A percentile compares a stretch with the other conserved stretches of the same genome.
These are phyloP conservation scores for Crotalaria pallida DNA, from an alignment of 306 rosid genomes.

Conservation along the genomic window DNA sequence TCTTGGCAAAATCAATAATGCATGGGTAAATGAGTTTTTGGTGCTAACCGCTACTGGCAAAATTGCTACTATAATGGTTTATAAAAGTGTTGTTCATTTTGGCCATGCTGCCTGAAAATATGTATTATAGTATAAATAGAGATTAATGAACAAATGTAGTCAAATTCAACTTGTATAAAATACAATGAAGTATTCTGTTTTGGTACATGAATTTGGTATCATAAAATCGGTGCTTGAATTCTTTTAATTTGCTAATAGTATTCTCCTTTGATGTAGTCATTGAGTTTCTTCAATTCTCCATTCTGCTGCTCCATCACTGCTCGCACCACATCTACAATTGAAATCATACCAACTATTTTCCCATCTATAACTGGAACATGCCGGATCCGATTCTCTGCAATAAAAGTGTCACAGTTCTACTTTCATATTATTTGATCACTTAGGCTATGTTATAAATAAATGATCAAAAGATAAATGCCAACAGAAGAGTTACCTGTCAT, in stretches of 20 bases:
- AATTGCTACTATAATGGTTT: too few relatives aligned
- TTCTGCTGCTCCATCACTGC: conserved; percentile 77
- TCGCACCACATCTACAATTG: conserved; percentile 76
- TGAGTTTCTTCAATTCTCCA: conserved; percentile 68
- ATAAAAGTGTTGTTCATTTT: too few relatives aligned
- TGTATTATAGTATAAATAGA: too few relatives aligned
- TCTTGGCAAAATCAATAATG: too few relatives aligned
- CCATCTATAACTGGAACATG: conserved; percentile 92
- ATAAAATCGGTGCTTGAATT: not conserved
- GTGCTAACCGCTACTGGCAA: too few relatives aligned
- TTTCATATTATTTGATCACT: not conserved
- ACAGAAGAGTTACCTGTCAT: conserved; percentile 58
- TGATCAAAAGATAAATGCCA: not conserved
- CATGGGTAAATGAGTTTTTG: too few relatives aligned
- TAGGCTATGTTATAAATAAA: not conserved
- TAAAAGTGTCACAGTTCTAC: not conserved
- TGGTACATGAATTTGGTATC: not conserved
- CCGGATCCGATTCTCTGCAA: conserved; percentile 57
- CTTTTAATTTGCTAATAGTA: conserved; percentile 40
- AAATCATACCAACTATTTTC: conserved; percentile 80
- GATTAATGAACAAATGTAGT: not conserved
- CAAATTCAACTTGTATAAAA: not conserved
- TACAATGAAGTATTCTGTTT: not conserved
- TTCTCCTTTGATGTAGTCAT: conserved; percentile 65
- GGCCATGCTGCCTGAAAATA: too few relatives aligned